phyloP scores from a whole-genome alignment of 129 eudicot genomes.

The Cynara cardunculus region DNA sequence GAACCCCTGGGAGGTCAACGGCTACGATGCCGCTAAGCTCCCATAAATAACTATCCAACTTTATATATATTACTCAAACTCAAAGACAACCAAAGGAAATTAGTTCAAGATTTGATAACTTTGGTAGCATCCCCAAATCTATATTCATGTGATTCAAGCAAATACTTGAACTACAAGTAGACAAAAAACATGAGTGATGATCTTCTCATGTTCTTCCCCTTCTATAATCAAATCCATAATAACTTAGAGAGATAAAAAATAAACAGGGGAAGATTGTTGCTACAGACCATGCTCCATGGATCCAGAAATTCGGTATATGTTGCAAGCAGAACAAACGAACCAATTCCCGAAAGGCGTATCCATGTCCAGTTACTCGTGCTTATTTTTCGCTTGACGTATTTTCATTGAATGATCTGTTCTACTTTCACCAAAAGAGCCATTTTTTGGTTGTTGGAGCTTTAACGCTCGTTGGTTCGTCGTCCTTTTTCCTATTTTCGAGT shows the following conservation, averaged over 20 bases:
- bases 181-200: neutral
- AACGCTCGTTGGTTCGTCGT: conserved; percentile 34
- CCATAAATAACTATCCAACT: too few species aligned
- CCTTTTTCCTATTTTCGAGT: conserved; percentile 65
- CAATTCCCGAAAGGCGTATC: neutral
- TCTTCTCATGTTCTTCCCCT: neutral
- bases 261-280: neutral
- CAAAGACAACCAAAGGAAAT: conserved; percentile 3
- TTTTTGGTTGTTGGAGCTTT: conserved; percentile 37
- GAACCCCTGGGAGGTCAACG: too few species aligned
- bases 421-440: conserved; percentile 84
- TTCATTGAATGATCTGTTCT: conserved; percentile 9
- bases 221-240: neutral
- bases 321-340: neutral
- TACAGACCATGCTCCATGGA: conserved; percentile 2
- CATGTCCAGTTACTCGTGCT: neutral
- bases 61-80: neutral
- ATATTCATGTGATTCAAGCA: neutral
- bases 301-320: neutral
- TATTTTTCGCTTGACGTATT: conserved; percentile 2
- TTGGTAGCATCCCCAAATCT: neutral
- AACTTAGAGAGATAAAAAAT: neutral
- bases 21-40: too few species aligned
- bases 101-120: conserved; percentile 10
- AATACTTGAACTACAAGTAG: neutral